These are phyloP conservation scores for Fraxinus sp. DNA, from an alignment of 305 asterid genomes.

Conservation along the genomic window DNA sequence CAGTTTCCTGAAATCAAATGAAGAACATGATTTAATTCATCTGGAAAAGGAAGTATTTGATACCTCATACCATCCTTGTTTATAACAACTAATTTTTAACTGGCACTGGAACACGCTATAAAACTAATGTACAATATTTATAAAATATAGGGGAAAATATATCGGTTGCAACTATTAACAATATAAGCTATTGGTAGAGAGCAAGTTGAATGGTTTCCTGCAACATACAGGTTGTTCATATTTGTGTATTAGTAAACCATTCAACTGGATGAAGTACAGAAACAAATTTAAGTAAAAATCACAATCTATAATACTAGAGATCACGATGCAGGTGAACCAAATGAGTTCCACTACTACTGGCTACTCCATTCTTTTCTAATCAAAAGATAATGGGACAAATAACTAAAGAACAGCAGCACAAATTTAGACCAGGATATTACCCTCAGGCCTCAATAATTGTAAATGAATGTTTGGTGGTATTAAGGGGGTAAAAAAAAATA, in stretches of 20 bases:
- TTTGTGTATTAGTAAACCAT: background rate
- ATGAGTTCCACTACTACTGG: background rate
- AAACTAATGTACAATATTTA: background rate
- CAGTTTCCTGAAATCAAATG: constrained; percentile 66
- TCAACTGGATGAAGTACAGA: background rate
- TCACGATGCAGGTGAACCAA: background rate
- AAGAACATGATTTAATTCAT: constrained; percentile 4
- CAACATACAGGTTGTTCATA: background rate
- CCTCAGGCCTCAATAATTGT: background rate
- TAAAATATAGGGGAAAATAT: background rate
- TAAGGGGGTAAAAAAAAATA: background rate
- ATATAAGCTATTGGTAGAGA: background rate
- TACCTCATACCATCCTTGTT: background rate
- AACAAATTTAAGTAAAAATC: background rate
- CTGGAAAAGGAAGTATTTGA: background rate
- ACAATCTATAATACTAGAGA: background rate
- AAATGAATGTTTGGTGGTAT: background rate
- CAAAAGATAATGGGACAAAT: background rate
- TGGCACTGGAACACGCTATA: background rate
- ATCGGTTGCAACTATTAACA: background rate
- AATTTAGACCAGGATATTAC: background rate
- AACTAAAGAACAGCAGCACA: background rate
- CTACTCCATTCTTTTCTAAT: background rate
- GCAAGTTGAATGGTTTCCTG: background rate
- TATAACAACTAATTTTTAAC: background rate